A percentile compares a stretch with the other conserved stretches of the same genome.
Evolutionary conservation across 2,329 filamentous ascomycete genomes (phyloP).

Genomic region (Fusarium multiceps): DNA sequence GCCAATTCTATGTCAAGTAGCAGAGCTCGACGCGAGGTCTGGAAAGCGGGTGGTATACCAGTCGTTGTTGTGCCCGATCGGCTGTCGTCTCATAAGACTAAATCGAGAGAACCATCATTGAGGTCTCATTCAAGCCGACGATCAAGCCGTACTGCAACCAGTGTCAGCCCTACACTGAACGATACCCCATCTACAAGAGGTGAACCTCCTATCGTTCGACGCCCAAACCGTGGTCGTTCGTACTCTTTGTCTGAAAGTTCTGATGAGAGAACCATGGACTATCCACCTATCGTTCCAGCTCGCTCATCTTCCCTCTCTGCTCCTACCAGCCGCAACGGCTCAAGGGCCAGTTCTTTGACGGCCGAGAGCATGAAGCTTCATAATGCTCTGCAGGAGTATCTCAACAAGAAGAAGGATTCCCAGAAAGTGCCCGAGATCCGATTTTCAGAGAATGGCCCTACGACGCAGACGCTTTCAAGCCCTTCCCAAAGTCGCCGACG

Average conservation of each 20-base stretch:
- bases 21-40: slow-evolving; percentile 67
- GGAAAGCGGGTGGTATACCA: slow-evolving; percentile 70
- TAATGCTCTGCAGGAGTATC: slow-evolving; percentile 54
- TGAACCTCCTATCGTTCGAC: slow-evolving; percentile 56
- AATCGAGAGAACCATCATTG: slow-evolving; percentile 65
- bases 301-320: slow-evolving; percentile 72
- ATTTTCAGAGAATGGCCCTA: slow-evolving; percentile 23
- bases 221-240: slow-evolving; percentile 54
- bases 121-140: slow-evolving; percentile 70
- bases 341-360: slow-evolving; percentile 66
- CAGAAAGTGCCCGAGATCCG: slow-evolving; percentile 26
- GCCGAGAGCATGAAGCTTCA: slow-evolving; percentile 69
- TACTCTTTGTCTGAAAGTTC: slow-evolving; percentile 62
- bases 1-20: slow-evolving; percentile 63
- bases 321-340: slow-evolving; percentile 68
- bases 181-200: slow-evolving; percentile 58
- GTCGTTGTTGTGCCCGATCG: slow-evolving; percentile 72
- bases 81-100: slow-evolving; percentile 64
- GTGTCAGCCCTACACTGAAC: slow-evolving; percentile 61
- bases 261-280: slow-evolving; percentile 69
- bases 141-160: slow-evolving; percentile 66
- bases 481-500: slow-evolving; percentile 49
- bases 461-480: slow-evolving; percentile 17
- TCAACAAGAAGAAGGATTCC: slow-evolving; percentile 30
- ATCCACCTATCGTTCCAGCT: slow-evolving; percentile 66